phyloP scores from a whole-genome alignment of 371 early-diverging fungal species.

The Nematocida ironsii region DNA sequence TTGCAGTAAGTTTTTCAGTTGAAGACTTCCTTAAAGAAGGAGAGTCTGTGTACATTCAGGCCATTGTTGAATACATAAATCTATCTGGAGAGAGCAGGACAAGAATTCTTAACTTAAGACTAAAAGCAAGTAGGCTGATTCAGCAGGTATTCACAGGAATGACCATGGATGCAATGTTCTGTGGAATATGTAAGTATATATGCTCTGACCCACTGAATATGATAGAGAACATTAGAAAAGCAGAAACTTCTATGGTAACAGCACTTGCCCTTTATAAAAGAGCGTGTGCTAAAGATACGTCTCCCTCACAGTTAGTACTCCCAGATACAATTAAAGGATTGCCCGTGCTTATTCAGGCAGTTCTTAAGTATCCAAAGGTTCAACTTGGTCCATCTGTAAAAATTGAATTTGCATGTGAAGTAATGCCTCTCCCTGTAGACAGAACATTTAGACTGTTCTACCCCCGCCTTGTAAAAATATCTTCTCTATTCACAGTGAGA shows the following conservation, averaged over 20 bases:
- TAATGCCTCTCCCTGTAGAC: slow-evolving; percentile 60
- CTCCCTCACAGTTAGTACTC: slow-evolving; percentile 66
- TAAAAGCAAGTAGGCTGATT: slow-evolving; percentile 47
- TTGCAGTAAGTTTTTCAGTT: slow-evolving; percentile 39
- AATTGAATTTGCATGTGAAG: slow-evolving; percentile 25
- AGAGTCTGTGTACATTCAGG: slow-evolving; percentile 62
- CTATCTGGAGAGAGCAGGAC: slow-evolving; percentile 55
- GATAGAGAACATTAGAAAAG: slow-evolving; percentile 60
- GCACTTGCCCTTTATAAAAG: slow-evolving; percentile 64
- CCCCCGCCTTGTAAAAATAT: slow-evolving; percentile 66
- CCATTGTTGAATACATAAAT: slow-evolving; percentile 61
- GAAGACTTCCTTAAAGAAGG: slow-evolving; percentile 42
- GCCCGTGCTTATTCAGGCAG: slow-evolving; percentile 65
- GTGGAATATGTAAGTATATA: slow-evolving; percentile 62
- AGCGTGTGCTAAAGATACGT: slow-evolving; percentile 61
- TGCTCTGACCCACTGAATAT: slow-evolving; percentile 48
- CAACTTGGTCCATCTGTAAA: slow-evolving; percentile 19
- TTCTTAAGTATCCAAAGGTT: slow-evolving; percentile 63
- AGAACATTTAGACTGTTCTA: slow-evolving; percentile 68
- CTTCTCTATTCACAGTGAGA: slow-evolving; percentile 63
- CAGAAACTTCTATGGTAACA: slow-evolving; percentile 55
- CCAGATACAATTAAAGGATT: slow-evolving; percentile 69
- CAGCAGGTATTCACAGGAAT: slow-evolving; percentile 59
- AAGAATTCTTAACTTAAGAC: slow-evolving; percentile 61
- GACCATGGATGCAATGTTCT: slow-evolving; percentile 68